Percentiles rank a stretch among this genome's conserved stretches.
Conservation (phyloP, 2,329 filamentous ascomycete species). For the Magnaporthiopsis poae region DNA sequence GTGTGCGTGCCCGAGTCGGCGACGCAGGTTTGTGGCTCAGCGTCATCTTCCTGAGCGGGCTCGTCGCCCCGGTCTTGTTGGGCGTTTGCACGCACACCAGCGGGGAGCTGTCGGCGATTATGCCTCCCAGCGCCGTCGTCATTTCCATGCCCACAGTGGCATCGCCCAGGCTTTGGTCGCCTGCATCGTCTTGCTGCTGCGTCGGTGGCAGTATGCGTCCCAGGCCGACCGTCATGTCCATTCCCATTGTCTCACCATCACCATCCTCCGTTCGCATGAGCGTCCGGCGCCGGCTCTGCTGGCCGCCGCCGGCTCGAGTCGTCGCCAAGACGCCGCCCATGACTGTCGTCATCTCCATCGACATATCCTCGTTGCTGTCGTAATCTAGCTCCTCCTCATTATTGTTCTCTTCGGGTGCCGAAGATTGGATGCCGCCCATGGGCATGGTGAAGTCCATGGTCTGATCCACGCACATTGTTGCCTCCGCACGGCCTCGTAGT, state of each 20-base stretch:
- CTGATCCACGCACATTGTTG: constrained; percentile 34
- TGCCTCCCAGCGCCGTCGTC: not conserved
- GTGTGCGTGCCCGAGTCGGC: constrained; percentile 29
- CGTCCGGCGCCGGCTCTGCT: constrained; percentile 16
- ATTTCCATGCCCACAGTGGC: not conserved
- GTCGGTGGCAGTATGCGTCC: constrained; percentile 45
- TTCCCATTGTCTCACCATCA: constrained; percentile 33
- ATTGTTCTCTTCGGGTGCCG: constrained; percentile 17
- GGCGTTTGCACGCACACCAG: not conserved
- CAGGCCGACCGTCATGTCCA: constrained; percentile 58
- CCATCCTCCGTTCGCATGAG: constrained; percentile 16
- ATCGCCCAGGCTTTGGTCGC: not conserved
- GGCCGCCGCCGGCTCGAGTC: constrained; percentile 10
- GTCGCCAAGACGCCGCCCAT: constrained; percentile 43
- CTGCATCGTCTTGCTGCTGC: not conserved
- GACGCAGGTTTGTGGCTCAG: constrained; percentile 19
- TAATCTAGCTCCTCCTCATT: constrained; percentile 26
- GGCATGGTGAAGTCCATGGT: constrained; percentile 81
- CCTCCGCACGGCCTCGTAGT: not conserved
- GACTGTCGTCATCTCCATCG: constrained; percentile 66
- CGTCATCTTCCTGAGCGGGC: not conserved
- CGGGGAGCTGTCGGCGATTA: not conserved
- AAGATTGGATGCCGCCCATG: constrained; percentile 56
- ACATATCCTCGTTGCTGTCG: constrained; percentile 56
- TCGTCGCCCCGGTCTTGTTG: not conserved